These are phyloP conservation scores for Calophaca sinica DNA, from an alignment of 306 rosid genomes.

Conservation along the genomic window DNA sequence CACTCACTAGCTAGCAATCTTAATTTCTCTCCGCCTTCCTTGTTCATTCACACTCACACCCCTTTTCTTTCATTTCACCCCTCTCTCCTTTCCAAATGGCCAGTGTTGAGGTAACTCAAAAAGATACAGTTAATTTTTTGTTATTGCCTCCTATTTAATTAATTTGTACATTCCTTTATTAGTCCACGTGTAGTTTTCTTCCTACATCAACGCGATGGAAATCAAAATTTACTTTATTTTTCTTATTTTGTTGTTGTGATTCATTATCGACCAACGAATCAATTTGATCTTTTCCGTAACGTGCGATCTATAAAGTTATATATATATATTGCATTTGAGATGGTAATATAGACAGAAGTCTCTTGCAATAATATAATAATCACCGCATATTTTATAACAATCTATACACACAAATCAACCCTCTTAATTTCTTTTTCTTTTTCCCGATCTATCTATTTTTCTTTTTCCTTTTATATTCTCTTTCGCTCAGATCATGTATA, in stretches of 20 bases:
- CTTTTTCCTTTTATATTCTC: not conserved
- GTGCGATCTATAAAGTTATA: constrained; percentile 36
- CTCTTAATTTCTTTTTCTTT: not conserved
- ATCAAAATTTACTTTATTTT: not conserved
- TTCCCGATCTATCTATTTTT: constrained; percentile 8
- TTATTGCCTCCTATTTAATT: constrained; percentile 15
- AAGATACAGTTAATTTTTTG: constrained; percentile 29
- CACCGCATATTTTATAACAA: not conserved
- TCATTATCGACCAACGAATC: constrained; percentile 32
- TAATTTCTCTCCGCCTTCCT: constrained; percentile 6
- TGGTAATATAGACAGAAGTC: not conserved
- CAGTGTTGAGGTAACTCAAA: constrained; percentile 80
- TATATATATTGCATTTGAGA: not conserved
- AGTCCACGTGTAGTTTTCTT: constrained; percentile 20
- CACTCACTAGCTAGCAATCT: constrained; percentile 41
- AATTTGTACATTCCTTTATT: constrained; percentile 33
- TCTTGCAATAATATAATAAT: not conserved
- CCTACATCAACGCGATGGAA: constrained; percentile 34
- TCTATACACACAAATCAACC: too few relatives aligned
- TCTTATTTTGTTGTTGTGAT: not conserved
- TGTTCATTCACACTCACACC: constrained; percentile 15
- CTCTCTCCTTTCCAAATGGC: constrained; percentile 70
- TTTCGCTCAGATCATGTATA: not conserved
- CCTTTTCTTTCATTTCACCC: constrained; percentile 33
- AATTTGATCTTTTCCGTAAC: not conserved